phyloP scores from a whole-genome alignment of 352 stramenopile species.

The Globisporangium splendens region DNA sequence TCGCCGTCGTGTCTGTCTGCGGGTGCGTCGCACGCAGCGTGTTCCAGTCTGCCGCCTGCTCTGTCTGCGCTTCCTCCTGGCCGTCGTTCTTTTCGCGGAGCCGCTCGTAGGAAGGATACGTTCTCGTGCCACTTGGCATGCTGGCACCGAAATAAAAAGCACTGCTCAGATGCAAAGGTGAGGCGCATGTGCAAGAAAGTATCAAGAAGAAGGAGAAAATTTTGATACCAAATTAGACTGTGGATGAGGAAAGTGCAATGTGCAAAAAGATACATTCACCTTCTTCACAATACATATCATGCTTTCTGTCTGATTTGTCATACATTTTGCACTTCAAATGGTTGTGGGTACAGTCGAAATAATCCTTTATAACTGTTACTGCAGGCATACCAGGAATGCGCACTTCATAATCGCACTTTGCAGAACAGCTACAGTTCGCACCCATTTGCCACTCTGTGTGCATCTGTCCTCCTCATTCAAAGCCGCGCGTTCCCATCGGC shows the following conservation, averaged over 20 bases:
- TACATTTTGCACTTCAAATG: no score
- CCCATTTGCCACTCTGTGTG: neutral
- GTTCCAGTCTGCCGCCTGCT: no score
- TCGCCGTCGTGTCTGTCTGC: conserved; percentile 2
- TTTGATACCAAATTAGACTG: neutral
- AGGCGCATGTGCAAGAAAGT: no score
- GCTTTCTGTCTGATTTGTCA: neutral
- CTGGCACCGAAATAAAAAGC: neutral
- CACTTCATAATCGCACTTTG: neutral
- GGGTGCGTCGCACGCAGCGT: neutral
- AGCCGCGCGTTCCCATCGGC: neutral
- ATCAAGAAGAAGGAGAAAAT: neutral
- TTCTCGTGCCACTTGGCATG: neutral
- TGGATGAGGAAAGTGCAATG: neutral
- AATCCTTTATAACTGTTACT: no score
- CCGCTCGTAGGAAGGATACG: neutral
- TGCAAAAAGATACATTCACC: neutral
- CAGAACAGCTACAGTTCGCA: neutral
- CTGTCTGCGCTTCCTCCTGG: neutral
- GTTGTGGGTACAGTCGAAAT: no score
- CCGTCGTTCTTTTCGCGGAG: neutral
- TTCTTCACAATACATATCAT: neutral
- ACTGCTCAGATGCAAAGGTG: neutral
- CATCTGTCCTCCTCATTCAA: neutral
- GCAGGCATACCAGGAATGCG: neutral